Conservation (phyloP, 805 yeast species). For the Cyberlindnera sargentensis region DNA sequence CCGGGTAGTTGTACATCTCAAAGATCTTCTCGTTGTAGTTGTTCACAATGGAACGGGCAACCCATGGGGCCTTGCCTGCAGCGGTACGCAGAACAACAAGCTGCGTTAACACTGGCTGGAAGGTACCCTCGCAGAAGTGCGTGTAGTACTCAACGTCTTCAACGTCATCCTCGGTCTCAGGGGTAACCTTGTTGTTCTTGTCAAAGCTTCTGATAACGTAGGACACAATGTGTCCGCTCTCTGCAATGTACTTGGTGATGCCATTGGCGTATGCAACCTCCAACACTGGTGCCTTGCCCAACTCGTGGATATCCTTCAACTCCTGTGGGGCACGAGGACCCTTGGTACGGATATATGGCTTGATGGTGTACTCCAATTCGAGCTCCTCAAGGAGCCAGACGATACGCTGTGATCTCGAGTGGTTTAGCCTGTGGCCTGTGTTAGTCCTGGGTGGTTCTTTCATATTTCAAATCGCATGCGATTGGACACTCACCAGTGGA, state of each 20-base stretch:
- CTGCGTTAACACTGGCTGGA: conserved; percentile 42
- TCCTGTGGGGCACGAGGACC: conserved; percentile 42
- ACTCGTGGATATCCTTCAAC: conserved; percentile 46
- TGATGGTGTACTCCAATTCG: conserved; percentile 45
- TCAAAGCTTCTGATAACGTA: conserved; percentile 48
- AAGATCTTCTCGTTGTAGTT: conserved; percentile 39
- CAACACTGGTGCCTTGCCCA: conserved; percentile 59
- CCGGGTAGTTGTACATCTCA: conserved; percentile 41
- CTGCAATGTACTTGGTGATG: conserved; percentile 35
- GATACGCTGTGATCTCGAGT: conserved; percentile 55
- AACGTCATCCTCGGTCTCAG: conserved; percentile 30
- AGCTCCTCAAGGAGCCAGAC: conserved; percentile 62
- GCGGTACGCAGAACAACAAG: conserved; percentile 21
- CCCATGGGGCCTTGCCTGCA: conserved; percentile 37
- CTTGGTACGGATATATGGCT: conserved; percentile 41
- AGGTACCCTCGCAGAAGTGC: conserved; percentile 56
- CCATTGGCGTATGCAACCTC: conserved; percentile 34
- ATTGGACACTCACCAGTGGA: conserved; percentile 17
- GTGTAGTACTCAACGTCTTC: conserved; percentile 43
- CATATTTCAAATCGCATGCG: background rate
- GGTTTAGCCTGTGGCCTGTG: conserved; percentile 11
- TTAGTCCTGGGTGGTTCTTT: background rate
- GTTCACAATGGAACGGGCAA: conserved; percentile 37
- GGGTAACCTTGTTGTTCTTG: conserved; percentile 29
- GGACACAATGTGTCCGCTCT: conserved; percentile 53